Evolutionary conservation across 805 yeast genomes (phyloP).

Genomic region (Teunomyces stri): DNA sequence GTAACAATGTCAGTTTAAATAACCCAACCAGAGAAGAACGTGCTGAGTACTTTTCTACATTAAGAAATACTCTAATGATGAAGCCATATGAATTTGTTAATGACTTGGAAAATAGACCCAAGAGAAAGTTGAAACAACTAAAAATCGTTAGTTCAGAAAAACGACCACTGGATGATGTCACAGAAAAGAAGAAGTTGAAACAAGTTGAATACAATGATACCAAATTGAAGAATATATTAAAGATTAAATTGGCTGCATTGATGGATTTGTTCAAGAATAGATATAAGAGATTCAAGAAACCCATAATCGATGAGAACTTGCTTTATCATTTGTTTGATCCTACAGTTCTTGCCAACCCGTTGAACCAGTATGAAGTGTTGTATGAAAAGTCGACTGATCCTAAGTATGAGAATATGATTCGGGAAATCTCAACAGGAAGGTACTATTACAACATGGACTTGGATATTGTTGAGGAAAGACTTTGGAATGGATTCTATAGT

Average conservation of each 20-base stretch:
- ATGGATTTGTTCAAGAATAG: conserved; percentile 88
- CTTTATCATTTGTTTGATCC: conserved; percentile 79
- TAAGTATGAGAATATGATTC: conserved; percentile 63
- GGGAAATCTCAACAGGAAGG: conserved; percentile 74
- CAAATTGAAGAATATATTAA: conserved; percentile 77
- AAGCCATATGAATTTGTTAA: conserved; percentile 69
- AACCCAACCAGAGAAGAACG: conserved; percentile 50
- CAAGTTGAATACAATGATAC: conserved; percentile 66
- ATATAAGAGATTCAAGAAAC: conserved; percentile 87
- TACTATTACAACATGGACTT: conserved; percentile 84
- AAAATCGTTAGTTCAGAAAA: conserved; percentile 33
- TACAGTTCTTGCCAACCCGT: conserved; percentile 35
- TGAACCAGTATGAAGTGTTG: conserved; percentile 34
- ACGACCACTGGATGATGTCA: conserved; percentile 18
- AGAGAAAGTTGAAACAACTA: conserved; percentile 43
- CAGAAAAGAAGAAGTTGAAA: conserved; percentile 45
- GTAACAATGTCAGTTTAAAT: conserved; percentile 45
- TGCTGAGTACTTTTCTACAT: conserved; percentile 49
- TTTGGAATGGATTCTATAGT: conserved; percentile 95
- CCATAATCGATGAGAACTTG: conserved; percentile 75
- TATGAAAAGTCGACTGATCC: conserved; percentile 47
- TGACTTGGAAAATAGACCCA: conserved; percentile 58
- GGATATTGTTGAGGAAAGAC: conserved; percentile 88
- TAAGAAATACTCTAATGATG: conserved; percentile 56
- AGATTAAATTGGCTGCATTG: conserved; percentile 78